Base-by-base conservation (phyloP, 768 basidiomycete species). In the Phylloporus rhodoxanthus region DNA sequence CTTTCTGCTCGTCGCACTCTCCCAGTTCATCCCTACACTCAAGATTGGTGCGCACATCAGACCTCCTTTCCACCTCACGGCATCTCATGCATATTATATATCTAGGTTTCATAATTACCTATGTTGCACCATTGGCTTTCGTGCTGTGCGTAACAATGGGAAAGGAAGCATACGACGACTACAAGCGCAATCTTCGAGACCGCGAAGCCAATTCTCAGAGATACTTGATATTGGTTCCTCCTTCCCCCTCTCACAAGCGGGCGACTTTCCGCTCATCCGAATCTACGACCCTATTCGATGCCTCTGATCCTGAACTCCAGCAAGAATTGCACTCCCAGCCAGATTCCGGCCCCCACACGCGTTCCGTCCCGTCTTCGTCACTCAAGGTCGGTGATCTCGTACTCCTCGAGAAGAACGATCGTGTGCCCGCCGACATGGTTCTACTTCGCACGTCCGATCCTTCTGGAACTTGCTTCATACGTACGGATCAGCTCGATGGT, bases 111-210 rank as follows among this genome's bases (percentile, higher is more conserved):
- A 91, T 98, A 55, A 75, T 87, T 40, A 99, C 96, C 19, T 99
- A 98, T 65, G 81, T 98, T 50, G 95, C 92, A 0, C 96, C 96
- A 1, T 80, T 99, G 8, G 95, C 91, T 1, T 97, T 99, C 61
- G 96, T 99, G 2, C 76, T 99, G 1, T 80, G 73, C 52, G 89
- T 99, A 5, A 98, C 96, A 2, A 94, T 98, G 81, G 95, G 95
- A 19, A 99, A 99, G 67, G 96, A 99, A 69, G 96, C 96, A 2
- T 95, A 92, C 62, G 96, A 99, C 65, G 95, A 99, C 72, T 97
- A 96, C 75, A 87, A 91, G 61, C 90, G 95, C 21, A 78, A 94
- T 61, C 79, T 85, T 8, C 84, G 96, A 42, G 96, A 98, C 68
- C 78, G 82, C 36, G 92, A 97, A 67, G 93, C 96, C 48, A 99